phyloP scores from a whole-genome alignment of 148 eudicot species.

The Rheum nobile region DNA sequence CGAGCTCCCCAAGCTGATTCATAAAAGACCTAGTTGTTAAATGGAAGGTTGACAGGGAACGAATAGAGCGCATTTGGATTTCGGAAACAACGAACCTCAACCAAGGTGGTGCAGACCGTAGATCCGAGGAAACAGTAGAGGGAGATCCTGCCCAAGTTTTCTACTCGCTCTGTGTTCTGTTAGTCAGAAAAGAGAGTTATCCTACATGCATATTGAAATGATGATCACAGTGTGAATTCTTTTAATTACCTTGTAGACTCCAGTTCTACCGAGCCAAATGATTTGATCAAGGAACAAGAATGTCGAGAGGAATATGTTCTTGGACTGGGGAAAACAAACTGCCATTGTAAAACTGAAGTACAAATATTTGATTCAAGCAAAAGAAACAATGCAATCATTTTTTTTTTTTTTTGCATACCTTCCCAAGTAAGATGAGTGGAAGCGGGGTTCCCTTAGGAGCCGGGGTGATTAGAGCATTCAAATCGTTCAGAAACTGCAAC shows the following conservation, averaged over 20 bases:
- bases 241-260: slow-evolving; percentile 73
- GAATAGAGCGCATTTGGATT: not conserved
- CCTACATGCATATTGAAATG: not conserved
- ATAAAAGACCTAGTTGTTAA: not conserved
- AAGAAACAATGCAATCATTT: not conserved
- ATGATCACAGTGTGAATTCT: not conserved
- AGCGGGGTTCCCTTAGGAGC: slow-evolving; percentile 78
- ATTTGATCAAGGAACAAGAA: slow-evolving; percentile 97
- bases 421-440: slow-evolving; percentile 71
- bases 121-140: slow-evolving; percentile 94
- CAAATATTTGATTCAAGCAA: not conserved
- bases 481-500: slow-evolving; percentile 84
- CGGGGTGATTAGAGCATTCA: slow-evolving; percentile 88
- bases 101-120: slow-evolving; percentile 65
- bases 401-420: slow-evolving; percentile 33
- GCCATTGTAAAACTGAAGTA: slow-evolving; percentile 1
- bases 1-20: slow-evolving; percentile 24
- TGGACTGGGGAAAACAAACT: slow-evolving; percentile 45
- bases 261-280: slow-evolving; percentile 92
- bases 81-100: slow-evolving; percentile 45
- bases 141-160: slow-evolving; percentile 68
- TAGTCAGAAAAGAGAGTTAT: slow-evolving; percentile 2
- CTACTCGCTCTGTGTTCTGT: slow-evolving; percentile 73
- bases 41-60: not conserved
- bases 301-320: slow-evolving; percentile 79